Percentiles rank a stretch among this genome's conserved stretches.
These are phyloP conservation scores for Puccinia novopanici DNA, from an alignment of 1,284 basidiomycete species.

Conservation along the genomic window DNA sequence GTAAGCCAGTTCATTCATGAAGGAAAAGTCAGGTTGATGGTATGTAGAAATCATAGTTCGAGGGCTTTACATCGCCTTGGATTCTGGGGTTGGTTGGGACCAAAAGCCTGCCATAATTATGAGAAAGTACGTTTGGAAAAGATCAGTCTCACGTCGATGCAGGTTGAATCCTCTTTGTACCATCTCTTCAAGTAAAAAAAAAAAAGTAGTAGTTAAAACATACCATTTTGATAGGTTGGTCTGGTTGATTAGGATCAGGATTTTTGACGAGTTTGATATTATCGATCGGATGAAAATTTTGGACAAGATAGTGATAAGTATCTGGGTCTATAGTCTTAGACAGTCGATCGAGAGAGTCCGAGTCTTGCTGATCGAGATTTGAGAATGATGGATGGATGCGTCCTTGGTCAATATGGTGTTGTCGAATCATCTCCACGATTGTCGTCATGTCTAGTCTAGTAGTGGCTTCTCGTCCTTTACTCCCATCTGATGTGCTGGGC, in stretches of 20 bases:
- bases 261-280: conserved; percentile 47
- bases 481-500: not conserved
- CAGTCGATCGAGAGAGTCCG: not conserved
- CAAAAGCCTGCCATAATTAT: conserved; percentile 11
- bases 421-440: conserved; percentile 26
- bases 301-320: conserved; percentile 13
- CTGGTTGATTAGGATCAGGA: conserved; percentile 40
- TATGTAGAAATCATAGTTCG: not conserved
- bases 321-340: conserved; percentile 4
- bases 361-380: not conserved
- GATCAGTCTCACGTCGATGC: not conserved
- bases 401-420: conserved; percentile 6
- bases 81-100: not conserved
- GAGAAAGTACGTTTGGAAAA: not conserved
- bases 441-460: conserved; percentile 35
- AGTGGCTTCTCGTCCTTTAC: not conserved
- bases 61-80: not conserved
- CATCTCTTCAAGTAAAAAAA: not conserved
- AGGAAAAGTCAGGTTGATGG: too few relatives aligned
- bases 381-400: conserved; percentile 7
- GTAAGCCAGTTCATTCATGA: too few relatives aligned
- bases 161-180: not conserved
- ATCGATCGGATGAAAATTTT: conserved; percentile 41
- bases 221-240: conserved; percentile 46
- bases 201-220: not conserved